Evolutionary conservation across 139 green algal species (phyloP).

Genomic region (Haematococcus sp.): DNA sequence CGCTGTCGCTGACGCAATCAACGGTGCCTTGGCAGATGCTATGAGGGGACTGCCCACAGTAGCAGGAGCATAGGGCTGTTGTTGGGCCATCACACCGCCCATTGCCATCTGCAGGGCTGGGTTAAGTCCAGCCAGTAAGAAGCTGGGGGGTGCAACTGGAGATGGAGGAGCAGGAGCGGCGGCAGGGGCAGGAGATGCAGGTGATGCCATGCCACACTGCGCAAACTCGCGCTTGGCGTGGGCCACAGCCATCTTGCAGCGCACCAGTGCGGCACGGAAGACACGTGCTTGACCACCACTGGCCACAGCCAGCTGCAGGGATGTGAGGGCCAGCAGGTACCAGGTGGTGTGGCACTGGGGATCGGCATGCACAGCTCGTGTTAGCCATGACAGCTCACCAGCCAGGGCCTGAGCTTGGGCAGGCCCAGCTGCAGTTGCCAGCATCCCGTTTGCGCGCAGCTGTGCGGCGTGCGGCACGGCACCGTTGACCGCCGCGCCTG

Average conservation of each 20-base stretch:
- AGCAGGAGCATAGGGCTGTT: too few relatives aligned
- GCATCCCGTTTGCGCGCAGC: too few relatives aligned
- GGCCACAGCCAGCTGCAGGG: conserved; percentile 11
- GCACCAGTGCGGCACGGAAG: conserved; percentile 15
- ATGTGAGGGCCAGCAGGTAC: conserved; percentile 3
- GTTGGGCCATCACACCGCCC: too few relatives aligned
- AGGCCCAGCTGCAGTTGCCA: too few relatives aligned
- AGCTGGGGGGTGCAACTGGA: neutral
- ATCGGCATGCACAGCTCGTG: neutral
- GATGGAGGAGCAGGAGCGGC: neutral
- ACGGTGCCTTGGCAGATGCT: too few relatives aligned
- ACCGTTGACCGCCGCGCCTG: too few relatives aligned
- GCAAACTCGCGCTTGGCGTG: neutral
- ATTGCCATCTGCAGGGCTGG: neutral
- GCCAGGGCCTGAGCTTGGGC: too few relatives aligned
- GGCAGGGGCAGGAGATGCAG: neutral
- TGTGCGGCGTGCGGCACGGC: too few relatives aligned
- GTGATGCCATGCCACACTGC: neutral
- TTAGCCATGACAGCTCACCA: too few relatives aligned
- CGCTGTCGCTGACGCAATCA: too few relatives aligned
- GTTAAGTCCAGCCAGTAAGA: neutral
- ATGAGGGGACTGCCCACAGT: too few relatives aligned
- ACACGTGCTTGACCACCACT: conserved; percentile 4
- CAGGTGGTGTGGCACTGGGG: neutral
- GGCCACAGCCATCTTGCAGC: conserved; percentile 15